Base-by-base conservation (phyloP, 495 filamentous ascomycete species). In the Aspergillus cavernicola region DNA sequence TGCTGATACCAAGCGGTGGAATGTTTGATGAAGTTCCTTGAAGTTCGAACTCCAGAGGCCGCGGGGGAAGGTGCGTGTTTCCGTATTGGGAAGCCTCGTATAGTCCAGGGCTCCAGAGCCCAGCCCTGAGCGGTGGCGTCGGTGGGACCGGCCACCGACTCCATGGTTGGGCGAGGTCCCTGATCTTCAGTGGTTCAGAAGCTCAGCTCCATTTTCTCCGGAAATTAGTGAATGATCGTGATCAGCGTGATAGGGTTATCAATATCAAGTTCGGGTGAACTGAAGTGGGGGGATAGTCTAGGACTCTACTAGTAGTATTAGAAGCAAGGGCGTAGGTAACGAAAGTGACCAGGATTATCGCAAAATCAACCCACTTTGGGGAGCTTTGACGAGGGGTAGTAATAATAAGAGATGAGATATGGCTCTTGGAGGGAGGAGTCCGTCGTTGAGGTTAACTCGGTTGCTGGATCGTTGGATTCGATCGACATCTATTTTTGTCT, bases 321-420 rank as follows among this genome's bases (percentile, higher is more conserved):
- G n/a, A n/a, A n/a, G n/a, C n/a, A n/a, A n/a, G n/a, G n/a, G n/a
- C n/a, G n/a, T n/a, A n/a, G n/a, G n/a, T n/a, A n/a, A n/a, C n/a
- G n/a, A n/a, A n/a, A n/a, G n/a, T n/a, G n/a, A 18, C 24, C 22
- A 16, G 50, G 40, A 53, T 53, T 37, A 33, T 53, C 50, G 50
- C 50, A 53, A 18, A 52, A 53, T 38, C 31, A 36, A 38, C 15
- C 50, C 32, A 23, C 29, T 44, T 53, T 45, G 39, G 38, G 40
- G 24, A 38, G 40, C 29, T 43, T 37, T 19, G 33, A 35, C 32
- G 32, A 15, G 7, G 23, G 47, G n/a, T 5, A 19, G 15, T 5
- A 16, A 4, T 37, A 33, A 44, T 15, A 36, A 26, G 18, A 20
- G 31, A 20, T 36, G 31, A 33, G 18, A 31, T 7, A 31, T 26